Evolutionary conservation across 108 stramenopile species (phyloP), one percentile per base, ranked within the genome.

Genomic region (Nitzschia sp.): DNA sequence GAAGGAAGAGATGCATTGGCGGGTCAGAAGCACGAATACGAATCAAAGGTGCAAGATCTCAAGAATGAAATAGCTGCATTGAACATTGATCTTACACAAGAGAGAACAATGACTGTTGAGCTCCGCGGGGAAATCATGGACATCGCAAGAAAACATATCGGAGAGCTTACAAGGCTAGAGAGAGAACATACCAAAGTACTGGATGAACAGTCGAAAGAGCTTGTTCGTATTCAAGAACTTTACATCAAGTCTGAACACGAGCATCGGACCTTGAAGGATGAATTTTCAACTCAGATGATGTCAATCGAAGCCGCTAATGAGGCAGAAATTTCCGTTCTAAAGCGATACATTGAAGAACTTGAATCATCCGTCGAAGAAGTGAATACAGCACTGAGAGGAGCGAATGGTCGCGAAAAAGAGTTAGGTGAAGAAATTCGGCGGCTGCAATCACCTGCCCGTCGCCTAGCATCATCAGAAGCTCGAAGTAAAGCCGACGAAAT

Each of bases 251-350:
- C 21, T 5, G 21, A 50, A 21, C 48, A 11, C 9, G 17, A 50
- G 48, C 8, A 50, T n/a, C 48, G 4, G 19, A n/a, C 48, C 4
- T 4, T 21, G 9, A n/a, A 50, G 19, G 19, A 50, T 22, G 48
- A 50, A n/a, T 21, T 50, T 4, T 50, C 48, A 4, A 22, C 48
- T 4, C 48, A 50, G 19, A 11, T 50, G 16, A 19, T 50, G 48
- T 50, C 48, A 16, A 50, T 50, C 48, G 48, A 50, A 21, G 19
- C 48, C 19, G 48, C 48, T 4, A 50, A 50, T n/a, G 48, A 50
- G 4, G 48, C 48, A 21, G 48, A 50, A n/a, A 21, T 50, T 21
- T 11, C 48, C 16, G 48, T 50, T 21, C 19, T 50, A 21, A 50
- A 50, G 21, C 48, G 19, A n/a, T 50, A 50, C 21, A 50, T 21